Evolutionary conservation across 2,329 filamentous ascomycete genomes (phyloP), one percentile per base, ranked within the genome.

Genomic region (Xenoacremonium recifei): DNA sequence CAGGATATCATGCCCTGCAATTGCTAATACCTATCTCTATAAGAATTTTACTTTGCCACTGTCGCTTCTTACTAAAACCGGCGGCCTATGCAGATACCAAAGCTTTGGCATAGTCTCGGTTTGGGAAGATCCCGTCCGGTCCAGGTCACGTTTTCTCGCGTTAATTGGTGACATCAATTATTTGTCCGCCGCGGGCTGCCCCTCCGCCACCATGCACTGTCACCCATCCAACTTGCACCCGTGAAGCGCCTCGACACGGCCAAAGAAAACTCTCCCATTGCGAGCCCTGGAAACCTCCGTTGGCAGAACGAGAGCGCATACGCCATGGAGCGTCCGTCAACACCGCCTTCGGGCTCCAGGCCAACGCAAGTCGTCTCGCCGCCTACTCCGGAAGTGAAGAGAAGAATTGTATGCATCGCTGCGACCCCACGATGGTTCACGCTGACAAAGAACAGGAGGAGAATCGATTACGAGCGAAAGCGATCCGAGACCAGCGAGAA

Each of bases 391-490:
- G 77, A 77, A 48, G 70, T 74, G 10, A 75, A 71, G 15, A 69
- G 75, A 47, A 71, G 76, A 53, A 80, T 81, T 44, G 79, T 81
- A 58, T 57, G 75, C 57, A 5, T 3, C 20, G 32, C 16, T 16
- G 3, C 5, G 3, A 12, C 19, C n/a, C 2, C 21, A 49, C 11
- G 42, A 20, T 3, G 4, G 15, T 10, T n/a, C n/a, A 2, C 15
- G n/a, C 36, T 48, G 15, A 45, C 18, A 19, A 34, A 51, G 29
- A 19, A 4, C 44, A 93, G 87, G 92, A 96, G 80, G 83, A 92
- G 64, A 91, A 84, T 55, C 82, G 92, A 16, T 78, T 96, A 21
- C 87, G 84, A 67, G 89, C 93, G 41, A 97, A 96, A 75, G 91
- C 90, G 3, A 73, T 91, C 15, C 85, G 87, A 44, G 81, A 88